Evolutionary conservation across 2,329 filamentous ascomycete genomes (phyloP), one percentile per base, ranked within the genome.

Genomic region (Mycosphaerella sp.): DNA sequence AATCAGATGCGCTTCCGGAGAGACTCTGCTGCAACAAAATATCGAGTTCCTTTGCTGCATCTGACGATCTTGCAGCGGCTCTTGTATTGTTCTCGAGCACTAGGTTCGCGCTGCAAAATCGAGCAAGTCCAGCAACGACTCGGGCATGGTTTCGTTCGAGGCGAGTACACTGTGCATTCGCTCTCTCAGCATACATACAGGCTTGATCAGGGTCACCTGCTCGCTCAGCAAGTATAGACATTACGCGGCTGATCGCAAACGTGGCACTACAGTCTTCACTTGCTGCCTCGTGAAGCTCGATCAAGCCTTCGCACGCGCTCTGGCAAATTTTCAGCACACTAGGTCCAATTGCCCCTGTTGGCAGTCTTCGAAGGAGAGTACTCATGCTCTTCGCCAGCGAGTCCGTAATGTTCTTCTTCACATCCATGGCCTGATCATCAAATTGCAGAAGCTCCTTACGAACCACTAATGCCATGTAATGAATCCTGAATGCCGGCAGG

Each of bases 381-480:
- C 75, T 71, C 14, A 86, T 60, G 56, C 81, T 89, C 45, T 79
- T 79, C 0, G 77, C 75, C 43, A 87, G 77, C 0, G 85, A 84
- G 1, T 79, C 73, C n/a, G 84, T 62, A 6, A 89, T 67, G 12
- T 89, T 85, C 50, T 81, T 82, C 32, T 82, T 77, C 4, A 77
- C 64, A 51, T 85, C 77, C 1, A 77, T 78, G 52, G 77, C 66
- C 59, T 87, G 82, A 1, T 75, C 73, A 6, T 78, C 78, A 51
- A 87, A 61, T 37, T 68, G 72, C 85, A 85, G 89, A 77, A 81
- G 87, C 37, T 73, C 70, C n/a, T 83, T 67, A 27, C 84, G 78
- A 6, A 77, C 71, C 18, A 75, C 73, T 35, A 90, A 74, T 8
- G 81, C 21, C 21, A 25, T 25, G 21, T 6, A 25, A 25, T 25